Percentiles rank a stretch among this genome's conserved stretches.
phyloP scores from a whole-genome alignment of 495 filamentous ascomycete species.

The Chaetomidium leptoderma region DNA sequence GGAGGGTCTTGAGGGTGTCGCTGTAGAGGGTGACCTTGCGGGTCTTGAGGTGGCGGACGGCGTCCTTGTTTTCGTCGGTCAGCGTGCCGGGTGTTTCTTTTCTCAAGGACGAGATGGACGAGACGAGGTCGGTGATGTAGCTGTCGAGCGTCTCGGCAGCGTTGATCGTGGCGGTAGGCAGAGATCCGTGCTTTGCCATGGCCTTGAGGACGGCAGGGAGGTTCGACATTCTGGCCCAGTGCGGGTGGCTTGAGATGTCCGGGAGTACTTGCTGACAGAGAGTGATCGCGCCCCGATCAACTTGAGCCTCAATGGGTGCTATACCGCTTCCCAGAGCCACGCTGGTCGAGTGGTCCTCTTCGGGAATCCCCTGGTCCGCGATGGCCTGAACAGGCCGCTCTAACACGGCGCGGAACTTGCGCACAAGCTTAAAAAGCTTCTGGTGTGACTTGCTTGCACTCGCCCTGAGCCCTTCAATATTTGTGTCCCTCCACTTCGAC shows the following conservation, averaged over 20 bases:
- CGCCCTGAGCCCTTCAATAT: conserved; percentile 79
- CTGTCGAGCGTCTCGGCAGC: conserved; percentile 56
- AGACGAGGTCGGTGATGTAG: conserved; percentile 63
- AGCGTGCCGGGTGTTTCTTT: conserved; percentile 71
- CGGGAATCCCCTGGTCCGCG: conserved; percentile 62
- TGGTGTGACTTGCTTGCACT: conserved; percentile 85
- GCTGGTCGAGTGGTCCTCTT: conserved; percentile 32
- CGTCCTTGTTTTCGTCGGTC: conserved; percentile 75
- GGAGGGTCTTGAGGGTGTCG: conserved; percentile 74
- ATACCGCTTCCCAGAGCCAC: not conserved
- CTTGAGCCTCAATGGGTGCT: conserved; percentile 30
- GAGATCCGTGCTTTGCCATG: conserved; percentile 45
- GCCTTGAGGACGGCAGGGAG: conserved; percentile 55
- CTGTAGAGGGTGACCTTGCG: conserved; percentile 88
- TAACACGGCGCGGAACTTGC: conserved; percentile 76
- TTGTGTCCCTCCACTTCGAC: conserved; percentile 95
- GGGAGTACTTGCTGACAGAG: conserved; percentile 51
- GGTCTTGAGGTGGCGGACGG: conserved; percentile 79
- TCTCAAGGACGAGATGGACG: conserved; percentile 65
- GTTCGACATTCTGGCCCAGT: conserved; percentile 66
- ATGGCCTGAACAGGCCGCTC: conserved; percentile 64
- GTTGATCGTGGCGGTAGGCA: conserved; percentile 51
- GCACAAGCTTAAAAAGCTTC: conserved; percentile 84
- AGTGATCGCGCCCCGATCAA: conserved; percentile 44
- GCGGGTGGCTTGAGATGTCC: conserved; percentile 51